Evolutionary conservation across 164 flowering plant species (phyloP).

Genomic region (Vitis vinifera): ASM3070453v1 NC_081823.1:10883501-10884000

Average conservation of each 20-base stretch:
- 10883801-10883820: background rate
- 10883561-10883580: conserved; percentile 59
- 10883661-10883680: background rate
- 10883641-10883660: background rate
- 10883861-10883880: background rate
- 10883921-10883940: too few relatives aligned
- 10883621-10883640: conserved; percentile 80
- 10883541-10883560: conserved; percentile 93
- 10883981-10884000: too few relatives aligned
- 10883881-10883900: background rate
- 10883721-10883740: background rate
- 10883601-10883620: conserved; percentile 82
- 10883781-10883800: background rate
- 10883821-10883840: background rate
- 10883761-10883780: background rate
- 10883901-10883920: too few relatives aligned
- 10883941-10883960: too few relatives aligned
- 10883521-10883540: conserved; percentile 66
- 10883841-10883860: background rate
- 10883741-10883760: background rate
- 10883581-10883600: conserved; percentile 55
- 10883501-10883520: conserved; percentile 42
- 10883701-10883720: background rate
- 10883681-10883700: background rate
- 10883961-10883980: too few relatives aligned